Percentiles rank a stretch among this genome's conserved stretches.
phyloP scores from a whole-genome alignment of 2,329 filamentous ascomycete species.

The Fusarium miscanthi region DNA sequence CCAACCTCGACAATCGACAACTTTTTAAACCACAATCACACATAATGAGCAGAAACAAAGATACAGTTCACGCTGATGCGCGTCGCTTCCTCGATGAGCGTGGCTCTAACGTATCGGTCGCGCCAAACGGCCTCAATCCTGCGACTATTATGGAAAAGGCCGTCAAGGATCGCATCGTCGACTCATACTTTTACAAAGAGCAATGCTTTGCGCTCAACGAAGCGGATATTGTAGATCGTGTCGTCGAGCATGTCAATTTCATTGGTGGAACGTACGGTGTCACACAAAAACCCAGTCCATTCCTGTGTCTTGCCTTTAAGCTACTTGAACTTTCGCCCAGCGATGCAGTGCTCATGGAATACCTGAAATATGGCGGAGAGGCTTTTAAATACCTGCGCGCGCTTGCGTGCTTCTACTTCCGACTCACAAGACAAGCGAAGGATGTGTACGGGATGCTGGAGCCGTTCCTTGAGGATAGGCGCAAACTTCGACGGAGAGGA shows the following conservation, averaged over 20 bases:
- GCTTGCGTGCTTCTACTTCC: conserved; percentile 91
- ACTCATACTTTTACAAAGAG: conserved; percentile 98
- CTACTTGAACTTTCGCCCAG: conserved; percentile 87
- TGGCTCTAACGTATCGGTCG: conserved; percentile 78
- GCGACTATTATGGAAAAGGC: conserved; percentile 97
- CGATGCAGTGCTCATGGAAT: conserved; percentile 82
- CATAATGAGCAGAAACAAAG: conserved; percentile 55
- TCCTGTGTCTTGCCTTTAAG: conserved; percentile 95
- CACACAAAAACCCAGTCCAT: conserved; percentile 88
- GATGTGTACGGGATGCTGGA: conserved; percentile 86
- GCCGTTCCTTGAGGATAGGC: conserved; percentile 81
- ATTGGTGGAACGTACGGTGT: conserved; percentile 90
- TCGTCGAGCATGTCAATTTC: conserved; percentile 82
- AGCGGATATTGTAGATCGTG: conserved; percentile 85
- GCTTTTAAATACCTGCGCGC: conserved; percentile 89
- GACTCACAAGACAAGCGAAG: conserved; percentile 83
- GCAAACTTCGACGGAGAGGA: conserved; percentile 84
- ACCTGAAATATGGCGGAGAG: conserved; percentile 79
- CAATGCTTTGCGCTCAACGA: conserved; percentile 97
- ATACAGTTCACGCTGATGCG: conserved; percentile 81
- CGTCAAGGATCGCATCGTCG: conserved; percentile 93
- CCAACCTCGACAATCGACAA: conserved; percentile 22
- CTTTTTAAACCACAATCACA: conserved; percentile 1
- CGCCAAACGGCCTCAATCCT: conserved; percentile 90
- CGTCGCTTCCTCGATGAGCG: conserved; percentile 88